Conservation (phyloP, 306 rosid species). For the Heteromeles arbutifolia region DNA sequence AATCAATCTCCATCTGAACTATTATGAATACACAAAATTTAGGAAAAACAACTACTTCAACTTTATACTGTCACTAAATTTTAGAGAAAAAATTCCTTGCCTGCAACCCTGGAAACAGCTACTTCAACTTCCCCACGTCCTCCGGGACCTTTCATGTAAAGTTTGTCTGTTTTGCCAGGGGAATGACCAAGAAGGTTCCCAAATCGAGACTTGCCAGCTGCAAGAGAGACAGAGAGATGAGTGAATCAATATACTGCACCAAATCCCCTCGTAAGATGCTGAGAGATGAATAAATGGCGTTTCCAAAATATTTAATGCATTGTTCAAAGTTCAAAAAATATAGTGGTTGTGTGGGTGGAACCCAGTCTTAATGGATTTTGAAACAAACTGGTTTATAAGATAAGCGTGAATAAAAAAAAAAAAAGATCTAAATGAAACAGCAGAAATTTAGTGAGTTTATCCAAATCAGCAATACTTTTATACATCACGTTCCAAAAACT, state of each 20-base stretch:
- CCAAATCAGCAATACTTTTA: not conserved
- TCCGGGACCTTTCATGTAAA: constrained; percentile 98
- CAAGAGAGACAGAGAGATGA: not conserved
- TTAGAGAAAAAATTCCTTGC: constrained; percentile 26
- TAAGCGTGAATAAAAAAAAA: not conserved
- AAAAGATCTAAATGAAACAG: not conserved
- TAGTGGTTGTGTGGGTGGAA: not conserved
- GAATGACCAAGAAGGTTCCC: constrained; percentile 74
- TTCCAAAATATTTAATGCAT: not conserved
- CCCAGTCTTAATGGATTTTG: not conserved
- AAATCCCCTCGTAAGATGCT: not conserved
- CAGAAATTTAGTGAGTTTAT: not conserved
- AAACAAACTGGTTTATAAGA: not conserved
- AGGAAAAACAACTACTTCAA: too few species aligned
- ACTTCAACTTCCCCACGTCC: constrained; percentile 99
- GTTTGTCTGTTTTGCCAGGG: constrained; percentile 75
- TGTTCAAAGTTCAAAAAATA: not conserved
- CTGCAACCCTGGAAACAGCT: constrained; percentile 94
- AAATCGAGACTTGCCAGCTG: constrained; percentile 86
- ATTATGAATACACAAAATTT: not conserved
- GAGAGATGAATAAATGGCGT: not conserved
- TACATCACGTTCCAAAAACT: not conserved
- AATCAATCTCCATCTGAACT: not conserved
- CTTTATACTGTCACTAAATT: not conserved
- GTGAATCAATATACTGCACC: not conserved